phyloP scores from a whole-genome alignment of 2,329 filamentous ascomycete species.

The Blastomyces parvus region DNA sequence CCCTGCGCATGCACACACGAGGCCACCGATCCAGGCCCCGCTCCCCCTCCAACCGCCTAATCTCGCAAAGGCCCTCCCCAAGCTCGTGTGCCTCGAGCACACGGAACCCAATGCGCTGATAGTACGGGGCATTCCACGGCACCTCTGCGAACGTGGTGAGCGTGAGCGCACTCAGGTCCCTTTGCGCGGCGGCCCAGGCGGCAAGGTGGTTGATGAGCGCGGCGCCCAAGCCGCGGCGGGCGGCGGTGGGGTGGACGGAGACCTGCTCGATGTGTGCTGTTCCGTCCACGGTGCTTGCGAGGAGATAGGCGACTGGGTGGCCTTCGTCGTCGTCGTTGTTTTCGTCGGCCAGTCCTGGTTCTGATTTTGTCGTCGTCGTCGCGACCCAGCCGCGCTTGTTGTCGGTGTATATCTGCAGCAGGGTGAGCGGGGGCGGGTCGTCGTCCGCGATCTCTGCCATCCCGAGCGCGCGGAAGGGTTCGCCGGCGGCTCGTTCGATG shows the following conservation, averaged over 20 bases:
- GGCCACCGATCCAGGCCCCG: neutral
- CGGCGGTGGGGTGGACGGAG: neutral
- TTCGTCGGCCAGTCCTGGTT: neutral
- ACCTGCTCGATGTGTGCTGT: neutral
- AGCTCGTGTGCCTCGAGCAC: neutral
- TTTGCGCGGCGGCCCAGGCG: neutral
- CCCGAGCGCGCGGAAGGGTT: neutral
- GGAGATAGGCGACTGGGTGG: neutral
- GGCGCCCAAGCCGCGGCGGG: neutral
- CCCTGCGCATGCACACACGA: neutral
- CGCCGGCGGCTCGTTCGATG: neutral
- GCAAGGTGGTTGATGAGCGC: constrained; percentile 2
- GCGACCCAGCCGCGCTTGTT: neutral
- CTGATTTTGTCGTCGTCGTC: too few species aligned
- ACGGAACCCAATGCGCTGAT: neutral
- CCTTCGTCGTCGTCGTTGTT: neutral
- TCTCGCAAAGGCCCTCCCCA: neutral
- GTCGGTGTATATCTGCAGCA: neutral
- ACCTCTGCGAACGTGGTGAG: neutral
- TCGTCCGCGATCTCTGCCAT: neutral
- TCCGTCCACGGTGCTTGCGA: neutral
- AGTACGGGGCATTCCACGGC: constrained; percentile 1
- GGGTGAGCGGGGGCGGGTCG: neutral
- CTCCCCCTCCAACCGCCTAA: neutral
- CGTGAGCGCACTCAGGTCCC: neutral